Evolutionary conservation across 2,329 filamentous ascomycete genomes (phyloP), one percentile per base, ranked within the genome.

Genomic region (Diaporthe ilicicola): DNA sequence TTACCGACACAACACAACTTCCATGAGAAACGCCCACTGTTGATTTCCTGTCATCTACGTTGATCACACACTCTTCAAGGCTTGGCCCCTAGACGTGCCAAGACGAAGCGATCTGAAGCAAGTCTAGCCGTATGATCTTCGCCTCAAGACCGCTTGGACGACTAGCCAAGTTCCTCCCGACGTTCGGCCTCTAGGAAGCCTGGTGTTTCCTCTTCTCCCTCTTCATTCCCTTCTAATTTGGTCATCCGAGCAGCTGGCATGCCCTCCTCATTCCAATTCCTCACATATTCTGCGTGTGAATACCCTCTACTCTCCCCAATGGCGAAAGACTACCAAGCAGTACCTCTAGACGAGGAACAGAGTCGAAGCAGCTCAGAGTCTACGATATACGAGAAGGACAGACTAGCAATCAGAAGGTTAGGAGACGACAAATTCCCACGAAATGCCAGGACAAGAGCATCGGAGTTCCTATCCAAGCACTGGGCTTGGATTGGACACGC

Each of bases 401-500:
- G 70, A 6, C 27, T 70, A 56, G 22, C 69, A 22, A 46, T 73
- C 6, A 70, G 71, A 34, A 70, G 71, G 34, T 51, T 73, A 48
- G 68, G 73, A 13, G 50, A 42, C 62, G 32, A 73, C 22, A 19
- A 67, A 62, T 64, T 39, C 48, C 29, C 44, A 32, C 50, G 59
- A 27, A 32, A 65, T 73, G 37, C 56, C 27, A 67, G 56, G 56
- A 55, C 69, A 32, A 53, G 67, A 69, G 53, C 70, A 29, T 55
- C 70, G 17, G 74, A 72, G 19, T 72, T 62, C 6, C 6, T 70
- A 17, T 61, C 54, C 22, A 71, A 61, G 61, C 72, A 82, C 73
- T 83, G 82, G 82, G 71, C 76, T 61, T 85, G 82, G 82, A 73
- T 84, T 27, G 78, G 74, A 10, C 83, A 85, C 70, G 80, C 77